Evolutionary conservation across 2,329 filamentous ascomycete species (phyloP), one percentile per base, ranked within the genome.

Genomic region (Seiridium unicorne): DNA sequence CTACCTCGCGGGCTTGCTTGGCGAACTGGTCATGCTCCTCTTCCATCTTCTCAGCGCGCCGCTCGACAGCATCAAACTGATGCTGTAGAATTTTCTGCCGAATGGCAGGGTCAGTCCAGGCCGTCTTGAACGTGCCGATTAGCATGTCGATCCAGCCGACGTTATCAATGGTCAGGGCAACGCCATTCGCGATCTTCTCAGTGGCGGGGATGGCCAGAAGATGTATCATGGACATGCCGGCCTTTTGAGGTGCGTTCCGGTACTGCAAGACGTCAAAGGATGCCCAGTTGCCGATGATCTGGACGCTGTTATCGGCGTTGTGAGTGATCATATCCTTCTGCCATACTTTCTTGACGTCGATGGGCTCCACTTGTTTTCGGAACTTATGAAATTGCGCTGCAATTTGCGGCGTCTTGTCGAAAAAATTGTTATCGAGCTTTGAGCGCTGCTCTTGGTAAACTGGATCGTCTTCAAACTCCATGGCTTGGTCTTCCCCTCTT

Each of bases 161-260:
- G 10, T 26, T 51, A 18, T 54, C 31, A 13, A 13, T 31, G 18
- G 26, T 53, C 38, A 59, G 26, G 26, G 44, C n/a, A 5, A 51
- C 57, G n/a, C 47, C 57, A 35, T 59, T 59, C 13, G 34, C 10
- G 11, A 59, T 54, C 7, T 32, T 5, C 11, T 51, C 26, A 13
- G n/a, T 51, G n/a, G n/a, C n/a, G n/a, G 38, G 57, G 57, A 26
- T 51, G 44, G 47, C 57, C 26, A 59, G 49, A 11, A 59, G 38
- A 36, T 59, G 57, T 9, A 59, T 31, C 57, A 59, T 59, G 40
- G 57, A 59, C 57, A 59, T 59, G 38, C 57, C 57, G 9, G 57
- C 47, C 26, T 46, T 18, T 26, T 47, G 35, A 31, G 57, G 57
- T 38, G 53, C 54, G 35, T 59, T 46, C 48, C 18, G 57, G 18